Evolutionary conservation across 106 monocot species (phyloP).

Genomic region (Dendrobium officinale): DNA sequence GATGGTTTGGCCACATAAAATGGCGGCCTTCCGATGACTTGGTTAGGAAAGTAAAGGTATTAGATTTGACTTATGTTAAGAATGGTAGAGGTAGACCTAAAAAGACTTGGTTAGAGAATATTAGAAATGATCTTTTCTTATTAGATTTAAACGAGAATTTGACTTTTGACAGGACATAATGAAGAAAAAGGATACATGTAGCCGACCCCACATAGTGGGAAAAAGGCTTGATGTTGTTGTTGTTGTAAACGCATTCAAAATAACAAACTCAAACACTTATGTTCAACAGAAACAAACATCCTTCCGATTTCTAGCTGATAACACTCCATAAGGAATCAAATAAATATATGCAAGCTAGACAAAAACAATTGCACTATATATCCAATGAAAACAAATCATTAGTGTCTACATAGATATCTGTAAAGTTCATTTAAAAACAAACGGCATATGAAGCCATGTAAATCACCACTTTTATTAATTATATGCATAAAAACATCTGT

Average conservation of each 20-base stretch:
- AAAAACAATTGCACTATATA: background rate
- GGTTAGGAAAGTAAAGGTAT: no score
- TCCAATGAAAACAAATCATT: background rate
- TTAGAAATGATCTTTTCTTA: no score
- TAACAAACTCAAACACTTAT: background rate
- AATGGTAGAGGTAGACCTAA: no score
- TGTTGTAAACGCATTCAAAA: background rate
- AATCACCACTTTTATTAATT: background rate
- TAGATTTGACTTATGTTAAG: no score
- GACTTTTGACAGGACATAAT: no score
- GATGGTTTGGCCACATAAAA: no score
- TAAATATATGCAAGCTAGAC: background rate
- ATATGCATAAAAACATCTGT: background rate
- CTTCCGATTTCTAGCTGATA: background rate
- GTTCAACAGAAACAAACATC: background rate
- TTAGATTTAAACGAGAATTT: no score
- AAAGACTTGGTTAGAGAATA: no score
- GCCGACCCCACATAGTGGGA: no score
- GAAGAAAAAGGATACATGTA: no score
- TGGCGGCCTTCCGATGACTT: no score
- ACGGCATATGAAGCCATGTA: background rate
- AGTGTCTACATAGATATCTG: background rate
- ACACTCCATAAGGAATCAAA: background rate
- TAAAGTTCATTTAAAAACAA: background rate
- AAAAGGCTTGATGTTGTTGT: no score